phyloP scores from a whole-genome alignment of 345 rosid species.

The Salix caprea region DNA sequence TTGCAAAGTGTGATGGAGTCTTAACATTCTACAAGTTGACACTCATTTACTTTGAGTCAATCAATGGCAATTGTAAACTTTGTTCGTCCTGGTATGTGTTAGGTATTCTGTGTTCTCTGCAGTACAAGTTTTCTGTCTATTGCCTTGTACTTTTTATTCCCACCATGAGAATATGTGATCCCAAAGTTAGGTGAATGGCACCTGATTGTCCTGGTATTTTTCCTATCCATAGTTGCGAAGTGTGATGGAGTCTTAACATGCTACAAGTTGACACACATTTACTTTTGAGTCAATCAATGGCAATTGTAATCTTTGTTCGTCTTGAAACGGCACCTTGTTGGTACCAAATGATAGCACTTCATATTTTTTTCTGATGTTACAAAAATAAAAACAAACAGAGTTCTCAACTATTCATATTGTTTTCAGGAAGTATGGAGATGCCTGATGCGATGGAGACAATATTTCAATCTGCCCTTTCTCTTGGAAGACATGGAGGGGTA shows the following conservation, averaged over 20 bases:
- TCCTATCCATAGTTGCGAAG: background rate
- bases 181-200: background rate
- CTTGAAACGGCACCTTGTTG: background rate
- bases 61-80: background rate
- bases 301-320: background rate
- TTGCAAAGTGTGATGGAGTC: background rate
- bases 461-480: slow-evolving; percentile 80
- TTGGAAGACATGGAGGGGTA: slow-evolving; percentile 79
- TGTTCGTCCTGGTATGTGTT: slow-evolving; percentile 47
- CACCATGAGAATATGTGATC: background rate
- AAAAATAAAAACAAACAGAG: background rate
- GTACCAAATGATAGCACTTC: background rate
- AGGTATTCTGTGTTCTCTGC: background rate
- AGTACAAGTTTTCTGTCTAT: background rate
- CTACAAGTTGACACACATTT: background rate
- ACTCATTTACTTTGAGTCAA: background rate
- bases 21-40: background rate
- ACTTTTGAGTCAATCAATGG: background rate
- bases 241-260: background rate
- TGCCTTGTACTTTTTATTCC: background rate
- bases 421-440: slow-evolving; percentile 69
- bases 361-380: background rate
- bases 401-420: slow-evolving; percentile 2
- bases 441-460: slow-evolving; percentile 97
- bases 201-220: background rate